Evolutionary conservation across 306 rosid genomes (phyloP).

Genomic region (Malus domestica): ASM211411v1 NC_041805.1:26824501-26825000

Average conservation of each 20-base stretch:
- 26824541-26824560: too few relatives aligned
- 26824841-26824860: neutral
- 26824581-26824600: neutral
- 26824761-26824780: constrained; percentile 26
- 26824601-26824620: constrained; percentile 25
- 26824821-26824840: neutral
- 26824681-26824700: neutral
- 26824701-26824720: constrained; percentile 53
- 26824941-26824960: too few relatives aligned
- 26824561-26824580: too few relatives aligned
- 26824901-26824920: too few relatives aligned
- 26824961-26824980: too few relatives aligned
- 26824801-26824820: constrained; percentile 16
- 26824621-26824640: constrained; percentile 3
- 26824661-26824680: constrained; percentile 4
- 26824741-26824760: neutral
- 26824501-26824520: too few relatives aligned
- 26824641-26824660: neutral
- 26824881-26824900: too few relatives aligned
- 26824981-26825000: too few relatives aligned
- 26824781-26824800: constrained; percentile 10
- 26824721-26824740: constrained; percentile 54
- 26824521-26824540: too few relatives aligned
- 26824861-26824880: neutral
- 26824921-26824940: too few relatives aligned